Base-by-base conservation (phyloP, 805 yeast species). In the Candida rishiriensis region DNA sequence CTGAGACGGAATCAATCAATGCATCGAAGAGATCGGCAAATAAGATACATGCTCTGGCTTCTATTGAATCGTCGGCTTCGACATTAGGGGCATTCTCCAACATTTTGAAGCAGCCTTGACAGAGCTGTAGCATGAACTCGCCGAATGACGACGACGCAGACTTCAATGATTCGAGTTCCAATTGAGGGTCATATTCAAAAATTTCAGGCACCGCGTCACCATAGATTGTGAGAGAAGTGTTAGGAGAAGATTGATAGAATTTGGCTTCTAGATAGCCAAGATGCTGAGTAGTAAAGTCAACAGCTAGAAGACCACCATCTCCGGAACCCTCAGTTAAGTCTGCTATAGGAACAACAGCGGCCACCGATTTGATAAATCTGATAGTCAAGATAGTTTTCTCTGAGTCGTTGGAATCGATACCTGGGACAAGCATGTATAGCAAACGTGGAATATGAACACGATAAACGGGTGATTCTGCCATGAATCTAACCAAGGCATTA, bases 331-430 rank as follows among this genome's bases (percentile, higher is more conserved):
- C 66, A 10, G 76, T 73, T 10, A 86, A 56, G 54, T 85, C 88
- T 28, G 70, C 68, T 48, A 89, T 71, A 1, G 97, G 97, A 2
- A 85, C 76, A 44, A 81, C 83, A 7, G 84, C 70, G 0, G 88
- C 82, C 18, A 83, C 76, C 0, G 87, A 71, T 10, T 87, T 83
- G 43, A 93, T 74, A 15, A 85, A 73, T 46, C 81, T 76, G 34
- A 90, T 65, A 0, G 95, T 76, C 41, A 79, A 74, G 13, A 81
- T 71, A 0, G 96, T 83, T 57, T 90, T 78, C 12, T 71, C 72
- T 39, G 88, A 72, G 62, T 93, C 99, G 59, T 90, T 93, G 0
- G 90, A 78, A 59, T 93, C 98, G 28, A 93, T 80, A 29, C 93
- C 96, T 0, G 89, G 86, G 8, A 89, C 61, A 2, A 83, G 68